Conservation (phyloP, 2,329 filamentous ascomycete genomes). For the Exophiala sp. region DNA sequence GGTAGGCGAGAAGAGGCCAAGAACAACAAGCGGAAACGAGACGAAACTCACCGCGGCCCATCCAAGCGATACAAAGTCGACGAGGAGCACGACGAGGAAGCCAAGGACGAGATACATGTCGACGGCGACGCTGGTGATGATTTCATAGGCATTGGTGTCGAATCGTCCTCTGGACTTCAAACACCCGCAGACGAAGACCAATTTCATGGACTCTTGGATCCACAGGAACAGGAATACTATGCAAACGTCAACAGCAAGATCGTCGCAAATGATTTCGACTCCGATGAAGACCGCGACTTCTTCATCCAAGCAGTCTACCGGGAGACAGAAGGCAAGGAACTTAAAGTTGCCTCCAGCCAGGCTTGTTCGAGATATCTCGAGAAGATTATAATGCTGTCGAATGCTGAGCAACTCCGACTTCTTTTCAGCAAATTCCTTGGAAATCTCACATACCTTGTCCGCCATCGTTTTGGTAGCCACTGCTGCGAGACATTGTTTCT, state of each 20-base stretch:
- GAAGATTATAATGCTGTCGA: slow-evolving; percentile 78
- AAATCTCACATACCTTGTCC: slow-evolving; percentile 84
- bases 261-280: slow-evolving; percentile 81
- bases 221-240: slow-evolving; percentile 95
- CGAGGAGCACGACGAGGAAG: slow-evolving; percentile 25
- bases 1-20: slow-evolving; percentile 41
- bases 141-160: slow-evolving; percentile 38
- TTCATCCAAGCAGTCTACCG: slow-evolving; percentile 79
- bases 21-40: slow-evolving; percentile 37
- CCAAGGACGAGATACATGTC: slow-evolving; percentile 18
- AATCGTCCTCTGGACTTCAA: slow-evolving; percentile 15
- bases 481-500: slow-evolving; percentile 94
- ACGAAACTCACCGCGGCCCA: slow-evolving; percentile 34
- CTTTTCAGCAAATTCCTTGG: slow-evolving; percentile 81
- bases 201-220: slow-evolving; percentile 90
- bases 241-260: slow-evolving; percentile 83
- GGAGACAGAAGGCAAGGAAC: slow-evolving; percentile 85
- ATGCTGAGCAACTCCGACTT: slow-evolving; percentile 73
- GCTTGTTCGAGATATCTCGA: slow-evolving; percentile 93
- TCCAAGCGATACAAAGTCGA: slow-evolving; percentile 40
- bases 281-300: slow-evolving; percentile 65
- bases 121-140: slow-evolving; percentile 32
- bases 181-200: slow-evolving; percentile 53
- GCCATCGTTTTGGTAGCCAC: slow-evolving; percentile 95
- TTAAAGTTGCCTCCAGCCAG: slow-evolving; percentile 94